Evolutionary conservation across 257 asterid genomes (phyloP).

Genomic region (Gentiana dahurica): DNA sequence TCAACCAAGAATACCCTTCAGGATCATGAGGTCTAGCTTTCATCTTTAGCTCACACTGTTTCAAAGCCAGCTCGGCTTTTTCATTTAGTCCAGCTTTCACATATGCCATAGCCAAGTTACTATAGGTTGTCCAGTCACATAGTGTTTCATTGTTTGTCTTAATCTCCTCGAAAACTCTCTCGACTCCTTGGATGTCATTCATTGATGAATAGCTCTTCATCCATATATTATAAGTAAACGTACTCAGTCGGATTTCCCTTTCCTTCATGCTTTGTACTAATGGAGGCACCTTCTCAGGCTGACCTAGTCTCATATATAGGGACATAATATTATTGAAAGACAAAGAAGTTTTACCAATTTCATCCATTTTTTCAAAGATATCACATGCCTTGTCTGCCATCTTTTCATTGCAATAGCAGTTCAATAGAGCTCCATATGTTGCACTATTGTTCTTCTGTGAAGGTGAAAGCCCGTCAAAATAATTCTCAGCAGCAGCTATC

Average conservation of each 20-base stretch:
- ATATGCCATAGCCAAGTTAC: conserved; percentile 58
- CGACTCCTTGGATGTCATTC: conserved; percentile 59
- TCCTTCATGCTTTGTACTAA: conserved; percentile 54
- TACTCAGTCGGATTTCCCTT: conserved; percentile 28
- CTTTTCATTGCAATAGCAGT: conserved; percentile 57
- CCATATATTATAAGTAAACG: conserved; percentile 51
- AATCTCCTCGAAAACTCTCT: conserved; percentile 65
- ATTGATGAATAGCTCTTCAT: conserved; percentile 45
- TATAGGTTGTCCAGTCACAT: conserved; percentile 68
- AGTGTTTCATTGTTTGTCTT: conserved; percentile 25
- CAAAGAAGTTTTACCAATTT: conserved; percentile 24
- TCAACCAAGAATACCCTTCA: conserved; percentile 48
- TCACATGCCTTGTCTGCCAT: conserved; percentile 47
- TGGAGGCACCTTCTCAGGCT: conserved; percentile 43
- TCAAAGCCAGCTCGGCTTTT: conserved; percentile 56
- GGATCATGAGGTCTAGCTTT: conserved; percentile 29
- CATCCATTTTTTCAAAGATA: conserved; percentile 40
- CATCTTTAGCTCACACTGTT: conserved; percentile 48
- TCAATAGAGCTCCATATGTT: conserved; percentile 59
- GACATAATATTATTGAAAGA: conserved; percentile 59
- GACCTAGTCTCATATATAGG: conserved; percentile 37
- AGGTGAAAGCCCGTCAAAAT: conserved; percentile 39
- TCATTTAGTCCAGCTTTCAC: conserved; percentile 39
- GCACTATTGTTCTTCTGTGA: conserved; percentile 27
- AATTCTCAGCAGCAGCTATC: conserved; percentile 60